phyloP scores from a whole-genome alignment of 495 filamentous ascomycete genomes.

The Tuber borchii region DNA sequence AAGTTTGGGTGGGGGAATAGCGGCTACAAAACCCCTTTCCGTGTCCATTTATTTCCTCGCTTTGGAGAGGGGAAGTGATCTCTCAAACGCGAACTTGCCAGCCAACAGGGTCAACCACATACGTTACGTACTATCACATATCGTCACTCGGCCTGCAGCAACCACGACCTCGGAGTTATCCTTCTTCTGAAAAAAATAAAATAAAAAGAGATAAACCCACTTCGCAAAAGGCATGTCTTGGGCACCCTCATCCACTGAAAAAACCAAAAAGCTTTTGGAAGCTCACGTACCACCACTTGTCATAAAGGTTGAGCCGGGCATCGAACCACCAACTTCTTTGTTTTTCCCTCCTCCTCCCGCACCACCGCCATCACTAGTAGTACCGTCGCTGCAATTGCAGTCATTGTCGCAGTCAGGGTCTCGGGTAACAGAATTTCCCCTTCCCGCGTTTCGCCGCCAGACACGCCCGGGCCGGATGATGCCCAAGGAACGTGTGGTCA shows the following conservation, averaged over 20 bases:
- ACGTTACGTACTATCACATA: background rate
- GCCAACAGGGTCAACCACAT: background rate
- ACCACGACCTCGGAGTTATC: background rate
- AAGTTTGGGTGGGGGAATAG: background rate
- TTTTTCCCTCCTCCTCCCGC: background rate
- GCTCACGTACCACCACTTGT: background rate
- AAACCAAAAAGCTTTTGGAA: background rate
- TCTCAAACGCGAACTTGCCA: background rate
- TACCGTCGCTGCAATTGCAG: background rate
- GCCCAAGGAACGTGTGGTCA: slow-evolving; percentile 21
- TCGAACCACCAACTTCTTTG: slow-evolving; percentile 14
- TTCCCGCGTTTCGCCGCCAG: slow-evolving; percentile 10
- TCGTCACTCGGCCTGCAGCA: background rate
- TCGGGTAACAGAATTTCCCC: background rate
- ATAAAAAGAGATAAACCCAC: background rate
- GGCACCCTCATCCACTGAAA: background rate
- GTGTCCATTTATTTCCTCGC: background rate
- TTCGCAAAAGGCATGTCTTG: slow-evolving; percentile 1
- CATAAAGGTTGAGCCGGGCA: slow-evolving; percentile 23
- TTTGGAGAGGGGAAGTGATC: background rate
- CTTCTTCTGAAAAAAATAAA: background rate
- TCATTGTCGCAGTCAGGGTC: background rate
- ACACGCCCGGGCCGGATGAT: slow-evolving; percentile 5
- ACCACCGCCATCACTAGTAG: background rate
- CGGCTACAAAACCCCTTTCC: background rate